These are phyloP conservation scores for Termitomyces sp. DNA, from an alignment of 768 basidiomycete genomes.

Conservation along the genomic window DNA sequence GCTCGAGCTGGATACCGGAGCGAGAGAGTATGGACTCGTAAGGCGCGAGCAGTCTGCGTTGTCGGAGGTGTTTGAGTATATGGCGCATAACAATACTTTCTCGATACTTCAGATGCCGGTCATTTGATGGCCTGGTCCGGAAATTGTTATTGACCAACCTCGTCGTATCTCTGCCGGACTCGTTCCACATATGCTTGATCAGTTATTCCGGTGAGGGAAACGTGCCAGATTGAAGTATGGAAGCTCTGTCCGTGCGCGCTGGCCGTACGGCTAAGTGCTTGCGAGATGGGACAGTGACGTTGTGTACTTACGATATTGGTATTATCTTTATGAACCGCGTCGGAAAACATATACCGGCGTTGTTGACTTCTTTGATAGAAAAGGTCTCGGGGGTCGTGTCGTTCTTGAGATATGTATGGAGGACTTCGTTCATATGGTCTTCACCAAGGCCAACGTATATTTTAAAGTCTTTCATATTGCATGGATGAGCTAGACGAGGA, in stretches of 20 bases:
- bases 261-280: background rate
- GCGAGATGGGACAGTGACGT: background rate
- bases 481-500: slow-evolving; percentile 59
- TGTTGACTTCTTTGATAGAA: slow-evolving; percentile 48
- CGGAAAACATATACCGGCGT: slow-evolving; percentile 51
- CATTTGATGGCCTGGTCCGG: slow-evolving; percentile 2
- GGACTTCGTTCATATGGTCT: slow-evolving; percentile 63
- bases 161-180: slow-evolving; percentile 48
- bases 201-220: slow-evolving; percentile 54
- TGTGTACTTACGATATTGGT: slow-evolving; percentile 55
- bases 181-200: slow-evolving; percentile 53
- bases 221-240: slow-evolving; percentile 77
- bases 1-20: slow-evolving; percentile 54
- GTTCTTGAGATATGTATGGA: slow-evolving; percentile 61
- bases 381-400: slow-evolving; percentile 62
- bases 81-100: slow-evolving; percentile 62
- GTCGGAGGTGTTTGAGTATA: slow-evolving; percentile 71
- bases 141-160: slow-evolving; percentile 37
- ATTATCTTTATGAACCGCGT: slow-evolving; percentile 69
- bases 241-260: slow-evolving; percentile 71
- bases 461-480: slow-evolving; percentile 83
- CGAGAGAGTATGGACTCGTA: slow-evolving; percentile 53
- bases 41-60: slow-evolving; percentile 64
- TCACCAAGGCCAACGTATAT: slow-evolving; percentile 58
- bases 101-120: slow-evolving; percentile 41